phyloP scores from a whole-genome alignment of 257 asterid genomes.

The Verbascum thapsus region DNA sequence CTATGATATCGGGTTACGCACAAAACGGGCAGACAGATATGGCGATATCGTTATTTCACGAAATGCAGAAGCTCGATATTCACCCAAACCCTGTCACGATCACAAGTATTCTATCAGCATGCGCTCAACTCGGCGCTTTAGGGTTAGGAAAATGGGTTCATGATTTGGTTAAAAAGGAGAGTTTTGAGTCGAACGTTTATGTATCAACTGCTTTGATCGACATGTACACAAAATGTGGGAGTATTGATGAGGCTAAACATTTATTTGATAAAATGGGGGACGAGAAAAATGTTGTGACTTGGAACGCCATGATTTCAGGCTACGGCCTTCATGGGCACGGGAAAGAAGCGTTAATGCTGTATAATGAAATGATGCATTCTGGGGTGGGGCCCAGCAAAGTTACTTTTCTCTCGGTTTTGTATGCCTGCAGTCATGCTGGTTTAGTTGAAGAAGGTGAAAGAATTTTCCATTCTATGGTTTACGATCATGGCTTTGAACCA shows the following conservation, averaged over 20 bases:
- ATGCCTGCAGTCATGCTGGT: conserved; percentile 94
- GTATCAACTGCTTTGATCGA: conserved; percentile 81
- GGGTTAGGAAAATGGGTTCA: conserved; percentile 85
- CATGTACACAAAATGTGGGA: conserved; percentile 91
- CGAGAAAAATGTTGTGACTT: conserved; percentile 74
- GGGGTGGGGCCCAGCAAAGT: conserved; percentile 62
- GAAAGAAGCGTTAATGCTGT: conserved; percentile 56
- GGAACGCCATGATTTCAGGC: conserved; percentile 90
- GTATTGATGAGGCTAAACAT: conserved; percentile 62
- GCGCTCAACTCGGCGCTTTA: conserved; percentile 88
- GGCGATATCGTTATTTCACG: conserved; percentile 72
- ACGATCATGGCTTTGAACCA: conserved; percentile 59
- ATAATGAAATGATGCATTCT: conserved; percentile 53
- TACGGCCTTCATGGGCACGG: conserved; percentile 91
- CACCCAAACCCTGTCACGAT: conserved; percentile 78
- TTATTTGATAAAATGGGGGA: conserved; percentile 59
- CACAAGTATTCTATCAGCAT: conserved; percentile 85
- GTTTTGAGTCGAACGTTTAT: conserved; percentile 58
- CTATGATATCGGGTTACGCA: conserved; percentile 93
- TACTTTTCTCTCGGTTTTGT: conserved; percentile 67
- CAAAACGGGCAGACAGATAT: conserved; percentile 76
- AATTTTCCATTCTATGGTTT: conserved; percentile 59
- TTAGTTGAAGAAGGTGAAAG: conserved; percentile 79
- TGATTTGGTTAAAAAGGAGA: conserved; percentile 54
- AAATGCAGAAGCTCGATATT: conserved; percentile 77